Evolutionary conservation across 164 flowering plant genomes (phyloP).

Genomic region (Hamamelis virginiana): DNA sequence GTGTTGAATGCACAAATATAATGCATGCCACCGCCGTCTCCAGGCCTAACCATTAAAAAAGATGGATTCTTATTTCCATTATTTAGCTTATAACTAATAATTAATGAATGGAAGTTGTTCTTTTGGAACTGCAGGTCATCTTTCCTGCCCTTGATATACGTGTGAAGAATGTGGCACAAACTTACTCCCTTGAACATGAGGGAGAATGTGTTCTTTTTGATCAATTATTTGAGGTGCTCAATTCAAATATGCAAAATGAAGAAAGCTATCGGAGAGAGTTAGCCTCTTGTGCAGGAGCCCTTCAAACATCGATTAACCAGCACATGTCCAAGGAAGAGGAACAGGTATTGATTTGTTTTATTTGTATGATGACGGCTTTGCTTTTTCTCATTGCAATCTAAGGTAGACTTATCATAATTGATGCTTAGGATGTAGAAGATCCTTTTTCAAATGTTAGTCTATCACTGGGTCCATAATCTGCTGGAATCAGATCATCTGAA

Average conservation of each 20-base stretch:
- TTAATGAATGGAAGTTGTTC: too few relatives aligned
- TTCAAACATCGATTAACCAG: conserved; percentile 82
- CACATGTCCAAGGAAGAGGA: conserved; percentile 98
- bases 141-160: conserved; percentile 95
- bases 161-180: conserved; percentile 89
- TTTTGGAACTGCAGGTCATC: conserved; percentile 59
- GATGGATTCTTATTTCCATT: too few relatives aligned
- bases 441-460: too few relatives aligned
- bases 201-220: conserved; percentile 86
- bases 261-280: conserved; percentile 73
- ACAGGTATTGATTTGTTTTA: conserved; percentile 52
- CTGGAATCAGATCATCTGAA: too few relatives aligned
- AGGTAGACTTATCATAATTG: too few relatives aligned
- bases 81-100: too few relatives aligned
- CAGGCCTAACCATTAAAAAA: not conserved
- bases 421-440: too few relatives aligned
- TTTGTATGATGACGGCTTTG: not conserved
- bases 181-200: conserved; percentile 89
- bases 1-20: too few relatives aligned
- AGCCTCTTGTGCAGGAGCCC: conserved; percentile 82
- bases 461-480: too few relatives aligned
- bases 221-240: conserved; percentile 69
- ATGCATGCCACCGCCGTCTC: too few relatives aligned
- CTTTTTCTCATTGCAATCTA: not conserved
- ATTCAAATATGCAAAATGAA: conserved; percentile 47